Base-by-base conservation (phyloP, 106 monocot genomes). In the Vanilla planifolia region DNA sequence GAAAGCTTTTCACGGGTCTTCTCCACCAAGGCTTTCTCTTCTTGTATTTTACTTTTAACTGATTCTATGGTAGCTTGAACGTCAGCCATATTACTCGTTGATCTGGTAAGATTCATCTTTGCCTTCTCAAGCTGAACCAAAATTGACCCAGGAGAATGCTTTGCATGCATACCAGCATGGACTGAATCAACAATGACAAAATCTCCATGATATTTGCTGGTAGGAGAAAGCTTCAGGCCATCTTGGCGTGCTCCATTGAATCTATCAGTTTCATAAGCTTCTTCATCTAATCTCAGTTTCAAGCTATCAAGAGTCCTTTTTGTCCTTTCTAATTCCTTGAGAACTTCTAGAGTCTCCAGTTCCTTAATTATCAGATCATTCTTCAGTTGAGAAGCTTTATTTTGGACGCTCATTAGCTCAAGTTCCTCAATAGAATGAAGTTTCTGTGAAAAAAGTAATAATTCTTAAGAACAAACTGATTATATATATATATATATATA, bases 341-440 rank as follows among this genome's bases (percentile, higher is more conserved):
- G 32, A 34, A 94, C 74, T 30, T 73, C 80, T 26, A 85, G 77
- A 33, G 93, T 86, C 52, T 89, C 93, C 58, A 61, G 79, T 66
- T 89, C 83, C 71, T 94, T 94, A 33, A 73, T 42, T n/a, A 83
- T 75, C 30, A 94, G 85, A 37, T 94, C 93, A 71, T 82, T 82
- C 66, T 89, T 75, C 28, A 94, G 59, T 47, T 85, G 72, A 46
- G 69, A 67, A 37, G 93, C 46, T 47, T 85, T 71, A 56, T 85
- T 62, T 32, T 78, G 65, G 14, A 80, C 55, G 30, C 24, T 65
- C 8, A 61, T 51, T 51, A 73, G 58, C 59, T 85, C 74, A 27
- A 50, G 25, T 30, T 82, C 79, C 47, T 62, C 77, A 33, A 32
- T 42, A 51, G 34, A 57, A 35, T 33, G 57, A 14, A 34, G 57